Base-by-base conservation (phyloP, 805 yeast species). In the Ogataea parapolymorpha region DNA sequence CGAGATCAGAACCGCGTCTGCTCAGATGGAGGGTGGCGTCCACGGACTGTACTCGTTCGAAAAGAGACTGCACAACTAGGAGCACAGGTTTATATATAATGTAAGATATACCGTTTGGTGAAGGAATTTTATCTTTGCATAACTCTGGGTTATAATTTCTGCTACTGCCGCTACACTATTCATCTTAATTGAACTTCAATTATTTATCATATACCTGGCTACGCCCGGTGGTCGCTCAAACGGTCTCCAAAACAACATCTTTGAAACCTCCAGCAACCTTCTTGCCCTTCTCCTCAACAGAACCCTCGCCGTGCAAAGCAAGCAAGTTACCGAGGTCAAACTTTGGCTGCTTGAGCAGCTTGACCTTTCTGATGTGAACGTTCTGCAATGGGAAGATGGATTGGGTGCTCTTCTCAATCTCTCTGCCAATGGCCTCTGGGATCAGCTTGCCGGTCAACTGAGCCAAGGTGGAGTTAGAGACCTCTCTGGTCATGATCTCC, bases 391-490 rank as follows among this genome's bases (percentile, higher is more conserved):
- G 98, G 83, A 77, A 89, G 78, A 90, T 86, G 63, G 86, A 77
- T 74, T 84, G 89, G 58, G 97, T 86, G 55, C 95, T 81, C 80
- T 89, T 90, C 78, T 89, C 95, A 65, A 90, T 91, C 76, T 91
- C 98, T 75, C 95, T 91, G 70, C 96, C 95, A 71, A 90, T 90
- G 61, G 91, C 96, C 79, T 90, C 98, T 68, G 98, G 97, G 64
- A 90, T 90, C 77, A 90, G 86, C 80, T 91, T 90, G 67, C 95
- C 80, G 62, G 95, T 88, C 71, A 90, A 85, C 78, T 90, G 97
- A 69, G 96, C 87, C 68, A 90, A 82, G 58, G 98, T 90, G 55
- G 86, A 86, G 80, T 83, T 84, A 56, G 93, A 78, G 57, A 90
- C 96, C 79, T 90, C 97, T 74, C 95, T 88, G 71, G 85, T 80